Evolutionary conservation across 2,329 filamentous ascomycete genomes (phyloP).

Genomic region (Xylariaceae sp.): DNA sequence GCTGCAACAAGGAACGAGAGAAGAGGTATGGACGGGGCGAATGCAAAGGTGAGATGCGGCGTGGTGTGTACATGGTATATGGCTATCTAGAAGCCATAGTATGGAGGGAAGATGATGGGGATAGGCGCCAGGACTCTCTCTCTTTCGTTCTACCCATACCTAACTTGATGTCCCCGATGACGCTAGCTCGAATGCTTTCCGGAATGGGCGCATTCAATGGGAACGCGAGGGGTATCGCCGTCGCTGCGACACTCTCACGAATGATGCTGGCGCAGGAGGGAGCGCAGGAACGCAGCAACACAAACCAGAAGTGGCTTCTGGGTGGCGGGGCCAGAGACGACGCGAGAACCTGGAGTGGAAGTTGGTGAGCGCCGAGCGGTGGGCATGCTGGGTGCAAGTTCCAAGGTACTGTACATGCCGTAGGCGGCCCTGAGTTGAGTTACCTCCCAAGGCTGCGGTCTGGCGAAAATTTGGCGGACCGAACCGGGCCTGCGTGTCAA

Average conservation of each 20-base stretch:
- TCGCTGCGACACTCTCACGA: not conserved
- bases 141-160: not conserved
- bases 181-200: not conserved
- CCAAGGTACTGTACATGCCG: too few relatives aligned
- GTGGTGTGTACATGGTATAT: not conserved
- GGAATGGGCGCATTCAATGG: not conserved
- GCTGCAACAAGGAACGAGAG: not conserved
- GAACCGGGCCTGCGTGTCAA: too few relatives aligned
- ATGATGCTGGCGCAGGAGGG: constrained; percentile 11
- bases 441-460: too few relatives aligned
- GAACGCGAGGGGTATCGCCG: not conserved
- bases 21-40: not conserved
- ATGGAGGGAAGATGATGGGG: not conserved
- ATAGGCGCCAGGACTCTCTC: not conserved
- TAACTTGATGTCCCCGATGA: not conserved
- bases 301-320: constrained; percentile 9
- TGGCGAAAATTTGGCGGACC: too few relatives aligned
- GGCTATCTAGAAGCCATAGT: not conserved
- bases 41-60: not conserved
- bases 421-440: too few relatives aligned
- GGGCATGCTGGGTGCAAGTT: too few relatives aligned
- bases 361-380: not conserved
- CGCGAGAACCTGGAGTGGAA: constrained; percentile 4
- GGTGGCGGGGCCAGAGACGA: constrained; percentile 11
- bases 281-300: constrained; percentile 10